phyloP scores from a whole-genome alignment of 2,329 filamentous ascomycete species.

The Diplodia sapinea region DNA sequence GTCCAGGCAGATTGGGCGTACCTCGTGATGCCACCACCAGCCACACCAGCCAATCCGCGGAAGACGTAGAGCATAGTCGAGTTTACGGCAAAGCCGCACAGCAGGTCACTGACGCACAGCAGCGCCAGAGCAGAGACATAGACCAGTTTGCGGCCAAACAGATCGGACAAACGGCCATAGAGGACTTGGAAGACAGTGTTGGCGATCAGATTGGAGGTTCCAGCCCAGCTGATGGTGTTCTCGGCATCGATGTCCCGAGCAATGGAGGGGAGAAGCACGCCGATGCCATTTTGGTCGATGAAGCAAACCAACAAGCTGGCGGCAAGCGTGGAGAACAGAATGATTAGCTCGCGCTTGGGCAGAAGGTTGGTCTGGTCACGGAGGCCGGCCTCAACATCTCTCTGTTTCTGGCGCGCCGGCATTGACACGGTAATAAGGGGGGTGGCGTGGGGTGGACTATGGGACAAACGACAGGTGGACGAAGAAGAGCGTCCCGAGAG shows the following conservation, averaged over 20 bases:
- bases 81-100: slow-evolving; percentile 64
- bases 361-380: slow-evolving; percentile 65
- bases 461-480: neutral
- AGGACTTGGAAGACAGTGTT: slow-evolving; percentile 69
- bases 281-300: slow-evolving; percentile 64
- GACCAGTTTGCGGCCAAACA: slow-evolving; percentile 65
- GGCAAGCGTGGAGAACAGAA: slow-evolving; percentile 60
- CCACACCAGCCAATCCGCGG: slow-evolving; percentile 65
- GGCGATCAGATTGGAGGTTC: slow-evolving; percentile 60
- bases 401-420: slow-evolving; percentile 14
- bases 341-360: slow-evolving; percentile 56
- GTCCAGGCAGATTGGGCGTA: slow-evolving; percentile 33
- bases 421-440: slow-evolving; percentile 16
- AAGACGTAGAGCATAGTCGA: slow-evolving; percentile 66
- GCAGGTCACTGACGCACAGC: slow-evolving; percentile 62
- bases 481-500: neutral
- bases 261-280: slow-evolving; percentile 47
- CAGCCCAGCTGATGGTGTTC: slow-evolving; percentile 63
- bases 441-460: neutral
- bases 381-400: slow-evolving; percentile 52
- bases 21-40: slow-evolving; percentile 63
- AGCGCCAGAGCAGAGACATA: slow-evolving; percentile 60
- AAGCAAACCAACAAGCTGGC: slow-evolving; percentile 61
- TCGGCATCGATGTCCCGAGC: slow-evolving; percentile 46
- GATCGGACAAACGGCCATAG: slow-evolving; percentile 67